Evolutionary conservation across 805 yeast genomes (phyloP), one percentile per base, ranked within the genome.

Genomic region (Candida golubevii): DNA sequence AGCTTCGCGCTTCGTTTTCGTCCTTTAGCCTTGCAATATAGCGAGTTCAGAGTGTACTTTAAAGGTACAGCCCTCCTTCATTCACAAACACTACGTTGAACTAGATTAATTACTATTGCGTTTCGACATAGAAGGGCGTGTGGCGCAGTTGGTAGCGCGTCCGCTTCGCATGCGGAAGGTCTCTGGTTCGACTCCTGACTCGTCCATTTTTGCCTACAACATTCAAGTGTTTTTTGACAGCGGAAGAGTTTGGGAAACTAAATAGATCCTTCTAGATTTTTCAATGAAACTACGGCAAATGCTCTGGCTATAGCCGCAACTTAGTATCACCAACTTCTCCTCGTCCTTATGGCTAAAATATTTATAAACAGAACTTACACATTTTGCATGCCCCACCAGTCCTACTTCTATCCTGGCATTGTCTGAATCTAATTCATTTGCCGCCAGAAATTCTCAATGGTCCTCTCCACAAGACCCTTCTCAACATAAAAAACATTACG

Each of bases 81-180:
- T n/a, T n/a, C n/a, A n/a, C n/a, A n/a, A n/a, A n/a, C n/a, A n/a
- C n/a, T n/a, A n/a, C n/a, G n/a, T n/a, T n/a, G n/a, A 18, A 18
- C 23, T 18, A 18, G 23, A 18, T 18, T 18, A 3, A 5, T 3
- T 5, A 18, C 4, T 18, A 5, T 18, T 3, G 23, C 3, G 23
- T 18, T 18, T 18, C 23, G 23, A 18, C 23, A 18, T 3, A 3
- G 23, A 18, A 18, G 32, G 32, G 32, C 32, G 32, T 29, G 32
- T 79, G 84, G 84, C 84, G 84, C 76, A 79, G 84, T 80, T 78
- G 84, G 85, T 79, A 79, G 84, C 84, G 84, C 83, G 84, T 77
- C 77, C 80, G 78, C 83, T 78, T 79, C 77, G 83, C 83, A 78
- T 78, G 83, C 77, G 80, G 76, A 77, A 79, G 83, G 85, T 79